Base-by-base conservation (phyloP, 2,329 filamentous ascomycete species). In the Ophiostoma himal-ulmi region DNA sequence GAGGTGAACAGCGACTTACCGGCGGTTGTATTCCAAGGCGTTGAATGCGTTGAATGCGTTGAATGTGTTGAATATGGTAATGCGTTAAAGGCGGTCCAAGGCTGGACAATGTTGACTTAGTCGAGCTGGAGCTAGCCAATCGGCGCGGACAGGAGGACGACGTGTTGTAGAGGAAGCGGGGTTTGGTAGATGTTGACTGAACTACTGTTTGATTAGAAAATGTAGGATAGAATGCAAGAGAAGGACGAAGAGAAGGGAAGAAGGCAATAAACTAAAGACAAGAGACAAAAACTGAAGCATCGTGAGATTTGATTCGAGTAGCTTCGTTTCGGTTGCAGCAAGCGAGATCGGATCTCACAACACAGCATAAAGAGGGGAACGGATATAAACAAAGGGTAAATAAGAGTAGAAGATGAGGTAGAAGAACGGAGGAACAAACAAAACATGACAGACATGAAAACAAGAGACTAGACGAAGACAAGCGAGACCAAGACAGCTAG, bases 71-170 rank as follows among this genome's bases (percentile, higher is more conserved):
- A 30, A 30, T 30, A n/a, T n/a, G n/a, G n/a, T 14, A 41, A 41
- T 41, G 39, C n/a, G 41, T 3, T 48, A 17, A 20, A n/a, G 44
- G 44, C 44, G 44, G 41, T 34, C 26, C 34, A 65, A 37, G 62
- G 62, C 62, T 65, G 62, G 62, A 37, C 17, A 22, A 64, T 64
- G 60, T 64, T 64, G 60, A 64, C 34, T 64, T 64, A 20, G 26
- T 65, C 36, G 34, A n/a, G 62, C 34, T 68, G 52, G 26, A 11
- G 54, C 37, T 22, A 48, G 69, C 71, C 71, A 72, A 70, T 70
- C 60, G 71, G 66, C n/a, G 69, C 44, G 44, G 62, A 68, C 71
- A 70, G 44, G 67, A 44, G 37, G 44, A 62, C 26, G 69, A 70
- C 67, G 68, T 71, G 68, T 39, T 52, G 57, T 17, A 17, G 52